A percentile compares a stretch with the other conserved stretches of the same genome.
Evolutionary conservation across 1,139 yeast species (phyloP).

Genomic region (Zhuliangozyma parablackwelliae): DNA sequence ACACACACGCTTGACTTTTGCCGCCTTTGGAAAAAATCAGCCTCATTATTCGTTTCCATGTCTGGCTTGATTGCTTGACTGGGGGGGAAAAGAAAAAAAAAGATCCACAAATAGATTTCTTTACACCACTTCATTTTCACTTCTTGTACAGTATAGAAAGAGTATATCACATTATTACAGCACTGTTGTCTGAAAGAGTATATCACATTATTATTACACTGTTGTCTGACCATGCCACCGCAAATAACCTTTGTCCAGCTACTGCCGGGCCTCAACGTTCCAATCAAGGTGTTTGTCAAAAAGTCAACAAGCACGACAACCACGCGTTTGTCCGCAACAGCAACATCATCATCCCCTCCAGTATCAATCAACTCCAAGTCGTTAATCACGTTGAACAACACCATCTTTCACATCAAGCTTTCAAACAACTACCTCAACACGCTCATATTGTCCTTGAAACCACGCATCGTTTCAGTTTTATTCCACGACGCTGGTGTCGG

Average conservation of each 20-base stretch:
- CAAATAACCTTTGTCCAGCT: slow-evolving; percentile 11
- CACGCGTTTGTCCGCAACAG: neutral
- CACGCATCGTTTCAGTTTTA: slow-evolving; percentile 2
- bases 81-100: too few species aligned
- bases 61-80: too few species aligned
- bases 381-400: slow-evolving; percentile 8
- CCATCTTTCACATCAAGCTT: slow-evolving; percentile 7
- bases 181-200: too few species aligned
- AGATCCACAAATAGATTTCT: too few species aligned
- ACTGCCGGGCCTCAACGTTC: slow-evolving; percentile 5
- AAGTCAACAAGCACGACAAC: neutral
- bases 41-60: too few species aligned
- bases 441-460: slow-evolving; percentile 3
- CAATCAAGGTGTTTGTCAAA: slow-evolving; percentile 10
- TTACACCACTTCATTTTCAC: too few species aligned
- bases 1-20: too few species aligned
- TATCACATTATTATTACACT: too few species aligned
- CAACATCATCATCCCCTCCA: neutral
- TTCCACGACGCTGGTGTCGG: neutral
- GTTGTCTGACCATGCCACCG: slow-evolving; percentile 9
- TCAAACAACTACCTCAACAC: slow-evolving; percentile 7
- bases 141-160: too few species aligned
- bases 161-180: too few species aligned
- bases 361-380: slow-evolving; percentile 10
- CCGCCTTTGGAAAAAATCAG: too few species aligned